Evolutionary conservation across 345 rosid genomes (phyloP).

Genomic region (Citrus inodora): DNA sequence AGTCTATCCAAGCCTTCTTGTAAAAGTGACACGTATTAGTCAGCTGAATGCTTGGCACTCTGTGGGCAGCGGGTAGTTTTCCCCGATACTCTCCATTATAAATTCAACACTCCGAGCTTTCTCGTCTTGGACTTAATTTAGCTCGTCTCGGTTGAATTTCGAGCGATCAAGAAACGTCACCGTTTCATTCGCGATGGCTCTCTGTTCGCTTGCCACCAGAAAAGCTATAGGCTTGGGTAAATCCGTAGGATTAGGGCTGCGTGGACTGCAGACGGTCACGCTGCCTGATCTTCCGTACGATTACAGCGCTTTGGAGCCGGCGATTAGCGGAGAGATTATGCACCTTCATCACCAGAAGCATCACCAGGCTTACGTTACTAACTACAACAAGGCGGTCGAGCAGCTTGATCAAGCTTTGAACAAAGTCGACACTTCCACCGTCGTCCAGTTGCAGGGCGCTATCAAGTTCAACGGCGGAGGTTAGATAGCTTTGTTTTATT

Average conservation of each 20-base stretch:
- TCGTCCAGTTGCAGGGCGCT: conserved; percentile 76
- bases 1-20: background rate
- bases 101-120: background rate
- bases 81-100: background rate
- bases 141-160: background rate
- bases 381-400: conserved; percentile 84
- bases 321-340: conserved; percentile 90
- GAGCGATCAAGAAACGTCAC: background rate
- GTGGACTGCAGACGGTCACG: conserved; percentile 58
- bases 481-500: conserved; percentile 7
- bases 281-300: conserved; percentile 94
- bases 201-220: conserved; percentile 42
- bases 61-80: background rate
- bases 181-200: conserved; percentile 45
- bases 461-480: conserved; percentile 99
- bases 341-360: conserved; percentile 97
- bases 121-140: background rate
- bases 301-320: conserved; percentile 88
- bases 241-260: conserved; percentile 20
- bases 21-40: background rate
- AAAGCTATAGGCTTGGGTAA: conserved; percentile 33
- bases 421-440: conserved; percentile 64
- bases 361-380: conserved; percentile 84
- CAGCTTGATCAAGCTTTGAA: conserved; percentile 62
- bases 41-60: background rate